Base-by-base conservation (phyloP, 202 grass and related monocot species). In the Carex arenaria region DNA sequence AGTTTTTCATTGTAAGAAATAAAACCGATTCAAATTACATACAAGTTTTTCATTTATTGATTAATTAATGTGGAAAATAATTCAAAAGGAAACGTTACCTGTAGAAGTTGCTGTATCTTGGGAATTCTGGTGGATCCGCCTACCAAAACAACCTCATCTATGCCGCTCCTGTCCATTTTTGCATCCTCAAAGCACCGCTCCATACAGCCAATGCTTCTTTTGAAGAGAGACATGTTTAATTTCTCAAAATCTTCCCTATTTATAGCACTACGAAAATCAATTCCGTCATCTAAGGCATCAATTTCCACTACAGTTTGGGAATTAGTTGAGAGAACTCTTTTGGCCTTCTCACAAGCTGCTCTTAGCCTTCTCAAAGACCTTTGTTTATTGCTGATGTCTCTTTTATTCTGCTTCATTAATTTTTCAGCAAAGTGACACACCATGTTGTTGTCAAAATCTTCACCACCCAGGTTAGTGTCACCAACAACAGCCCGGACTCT, bases 371-470 rank as follows among this genome's bases (percentile, higher is more conserved):
- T 82, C 22, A 68, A 45, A 19, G 63, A 47, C 26, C 80, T 64
- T 32, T 7, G 80, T 55, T 52, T 66, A 6, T 47, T 64, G 40
- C 43, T 5, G 14, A 82, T 53, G 23, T 68, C 63, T 64, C 14
- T 68, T 20, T 36, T 82, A 22, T 82, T 64, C 15, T 82, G 49
- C 61, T 67, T 68, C 15, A 54, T 67, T 22, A 82, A 82, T 55
- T 82, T 61, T 10, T 53, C 18, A 30, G 36, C 43, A 56, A 67
- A 67, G 63, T 82, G 18, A 11, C 10, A 47, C n/a, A 82, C 80
- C 62, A 82, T 55, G 62, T 64, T 82, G 20, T 53, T 82, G 42
- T 82, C 80, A 53, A 82, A 67, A 53, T 82, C 80, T 68, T 82
- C 80, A 53, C 80, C 80, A n/a, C 80, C 63, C 64, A 82, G 7